Conservation (phyloP, 2,329 filamentous ascomycete genomes). For the Cercospora citrullina region DNA sequence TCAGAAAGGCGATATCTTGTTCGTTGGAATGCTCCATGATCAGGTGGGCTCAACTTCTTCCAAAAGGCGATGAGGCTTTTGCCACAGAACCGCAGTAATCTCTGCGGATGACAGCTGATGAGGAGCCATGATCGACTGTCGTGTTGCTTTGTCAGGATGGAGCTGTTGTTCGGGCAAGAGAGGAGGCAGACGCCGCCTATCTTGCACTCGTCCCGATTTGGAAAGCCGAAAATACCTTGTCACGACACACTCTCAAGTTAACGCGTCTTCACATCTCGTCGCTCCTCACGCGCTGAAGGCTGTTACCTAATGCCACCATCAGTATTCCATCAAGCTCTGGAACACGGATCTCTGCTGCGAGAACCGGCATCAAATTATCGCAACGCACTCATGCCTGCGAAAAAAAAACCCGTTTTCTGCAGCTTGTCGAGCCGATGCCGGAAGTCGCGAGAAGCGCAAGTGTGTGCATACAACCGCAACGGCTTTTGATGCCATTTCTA, state of each 20-base stretch:
- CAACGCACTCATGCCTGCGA: not conserved
- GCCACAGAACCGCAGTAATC: not conserved
- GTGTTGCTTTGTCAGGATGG: not conserved
- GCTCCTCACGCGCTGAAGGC: not conserved
- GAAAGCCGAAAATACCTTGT: not conserved
- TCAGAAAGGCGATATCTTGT: slow-evolving; percentile 26
- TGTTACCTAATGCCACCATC: not conserved
- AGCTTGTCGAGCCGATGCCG: not conserved
- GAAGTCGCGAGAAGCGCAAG: not conserved
- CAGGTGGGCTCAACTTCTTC: not conserved
- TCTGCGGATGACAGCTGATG: not conserved
- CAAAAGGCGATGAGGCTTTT: not conserved
- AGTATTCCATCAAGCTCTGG: not conserved
- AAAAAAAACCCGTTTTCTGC: not conserved
- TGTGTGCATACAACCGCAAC: not conserved
- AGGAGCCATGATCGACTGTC: not conserved
- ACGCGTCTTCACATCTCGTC: not conserved
- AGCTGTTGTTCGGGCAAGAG: not conserved
- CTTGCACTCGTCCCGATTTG: not conserved
- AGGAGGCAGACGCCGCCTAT: not conserved
- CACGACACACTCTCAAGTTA: not conserved
- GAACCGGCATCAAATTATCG: not conserved
- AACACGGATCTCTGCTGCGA: not conserved
- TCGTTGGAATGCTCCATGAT: not conserved
- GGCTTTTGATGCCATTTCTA: not conserved